These are phyloP conservation scores for Sporothrix protearum DNA, from an alignment of 2,329 filamentous ascomycete species.

Conservation along the genomic window DNA sequence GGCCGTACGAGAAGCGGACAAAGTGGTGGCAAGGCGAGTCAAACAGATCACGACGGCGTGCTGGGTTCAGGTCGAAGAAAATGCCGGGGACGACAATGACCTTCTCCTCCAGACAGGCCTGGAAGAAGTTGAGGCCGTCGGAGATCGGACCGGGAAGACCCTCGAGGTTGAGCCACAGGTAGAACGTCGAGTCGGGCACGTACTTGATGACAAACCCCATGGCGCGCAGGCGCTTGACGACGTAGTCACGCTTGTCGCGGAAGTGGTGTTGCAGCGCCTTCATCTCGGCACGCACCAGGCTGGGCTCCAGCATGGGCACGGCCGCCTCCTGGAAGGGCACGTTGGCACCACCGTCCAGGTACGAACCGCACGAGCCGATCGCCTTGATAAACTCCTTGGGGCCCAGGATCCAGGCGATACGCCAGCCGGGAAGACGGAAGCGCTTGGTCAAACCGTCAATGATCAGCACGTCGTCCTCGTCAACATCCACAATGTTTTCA, in stretches of 20 bases:
- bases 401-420: constrained; percentile 92
- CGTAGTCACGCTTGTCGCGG: constrained; percentile 86
- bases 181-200: constrained; percentile 89
- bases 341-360: constrained; percentile 91
- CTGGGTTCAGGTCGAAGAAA: constrained; percentile 95
- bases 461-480: constrained; percentile 86
- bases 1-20: constrained; percentile 79
- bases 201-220: constrained; percentile 87
- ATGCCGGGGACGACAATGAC: constrained; percentile 96
- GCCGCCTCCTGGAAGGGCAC: constrained; percentile 95
- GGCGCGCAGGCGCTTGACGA: constrained; percentile 70
- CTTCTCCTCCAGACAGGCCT: constrained; percentile 87
- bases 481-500: constrained; percentile 83
- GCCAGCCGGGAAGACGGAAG: constrained; percentile 93
- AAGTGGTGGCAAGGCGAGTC: constrained; percentile 94
- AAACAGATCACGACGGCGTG: constrained; percentile 83
- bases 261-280: constrained; percentile 84
- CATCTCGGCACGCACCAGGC: constrained; percentile 80
- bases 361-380: constrained; percentile 86
- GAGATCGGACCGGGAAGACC: constrained; percentile 75
- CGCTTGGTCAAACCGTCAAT: constrained; percentile 96
- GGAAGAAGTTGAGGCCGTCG: constrained; percentile 95
- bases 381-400: constrained; percentile 96
- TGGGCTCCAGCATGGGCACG: constrained; percentile 86
- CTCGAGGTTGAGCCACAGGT: constrained; percentile 71